Evolutionary conservation across 257 asterid genomes (phyloP).

Genomic region (Primulina eburnea): DNA sequence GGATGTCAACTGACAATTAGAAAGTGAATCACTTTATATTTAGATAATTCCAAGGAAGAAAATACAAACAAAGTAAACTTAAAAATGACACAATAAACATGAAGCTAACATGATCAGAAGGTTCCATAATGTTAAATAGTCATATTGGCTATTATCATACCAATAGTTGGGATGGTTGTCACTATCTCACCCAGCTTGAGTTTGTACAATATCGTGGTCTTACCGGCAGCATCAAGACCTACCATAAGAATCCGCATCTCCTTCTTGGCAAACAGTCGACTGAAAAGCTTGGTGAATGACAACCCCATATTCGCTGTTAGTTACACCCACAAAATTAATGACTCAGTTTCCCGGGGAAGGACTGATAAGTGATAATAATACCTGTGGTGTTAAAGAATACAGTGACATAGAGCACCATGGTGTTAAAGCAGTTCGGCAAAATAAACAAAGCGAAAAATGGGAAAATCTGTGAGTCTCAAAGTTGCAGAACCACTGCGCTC

Average conservation of each 20-base stretch:
- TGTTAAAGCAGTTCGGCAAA: background rate
- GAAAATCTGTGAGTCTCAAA: background rate
- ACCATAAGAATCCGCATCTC: constrained; percentile 85
- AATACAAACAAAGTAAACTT: no score
- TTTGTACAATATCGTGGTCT: constrained; percentile 77
- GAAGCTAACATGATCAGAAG: background rate
- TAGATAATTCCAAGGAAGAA: background rate
- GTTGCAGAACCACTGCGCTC: background rate
- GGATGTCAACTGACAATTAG: background rate
- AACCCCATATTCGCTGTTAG: constrained; percentile 61
- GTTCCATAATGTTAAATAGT: no score
- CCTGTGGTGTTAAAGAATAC: background rate
- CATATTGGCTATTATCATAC: constrained; percentile 32
- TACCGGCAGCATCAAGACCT: constrained; percentile 89
- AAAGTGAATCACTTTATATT: background rate
- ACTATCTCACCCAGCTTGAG: constrained; percentile 83
- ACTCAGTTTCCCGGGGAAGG: background rate
- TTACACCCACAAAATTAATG: constrained; percentile 19
- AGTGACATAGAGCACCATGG: background rate
- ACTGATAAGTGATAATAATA: background rate
- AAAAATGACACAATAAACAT: no score
- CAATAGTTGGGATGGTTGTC: constrained; percentile 75
- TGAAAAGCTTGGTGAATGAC: constrained; percentile 76
- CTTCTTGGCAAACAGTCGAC: constrained; percentile 73
- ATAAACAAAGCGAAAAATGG: background rate